Base-by-base conservation (phyloP, 2,329 filamentous ascomycete genomes). In the Cercospora sojina region DNA sequence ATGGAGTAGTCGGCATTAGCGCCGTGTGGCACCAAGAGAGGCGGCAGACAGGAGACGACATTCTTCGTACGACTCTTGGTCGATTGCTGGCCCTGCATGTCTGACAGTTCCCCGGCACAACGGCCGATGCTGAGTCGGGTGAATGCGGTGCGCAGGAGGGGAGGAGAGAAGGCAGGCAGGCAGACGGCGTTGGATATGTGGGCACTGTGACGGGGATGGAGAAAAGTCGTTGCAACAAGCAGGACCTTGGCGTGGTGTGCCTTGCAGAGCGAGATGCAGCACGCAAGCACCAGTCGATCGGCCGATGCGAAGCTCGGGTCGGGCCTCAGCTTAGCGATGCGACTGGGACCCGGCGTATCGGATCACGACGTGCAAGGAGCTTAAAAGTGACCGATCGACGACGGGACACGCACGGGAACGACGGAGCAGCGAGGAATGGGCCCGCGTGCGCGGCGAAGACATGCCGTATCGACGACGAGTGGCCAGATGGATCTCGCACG, bases 331-430 rank as follows among this genome's bases (percentile, higher is more conserved):
- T 18, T n/a, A n/a, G n/a, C n/a, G n/a, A 29, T n/a, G 16, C 31
- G 12, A 23, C 25, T 57, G 23, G 53, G 53, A 13, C 53, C 53
- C 53, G n/a, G 53, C 31, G 12, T 12, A 57, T 20, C 31, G 53
- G 53, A 57, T 57, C 27, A 35, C 27, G 29, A 57, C 53, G 35
- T 57, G 53, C 53, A 57, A 35, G 53, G 53, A 57, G 53, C 27
- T 23, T 35, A 20, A 32, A n/a, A 31, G n/a, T 20, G 16, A 49
- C 3, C 8, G 43, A 56, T 56, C 53, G 51, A 55, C 51, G 51
- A 31, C 23, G 25, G n/a, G 51, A 55, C 35, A 41, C 35, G 35
- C 9, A 41, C 35, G n/a, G 35, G 35, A n/a, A 41, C 35, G 35
- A 41, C 18, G 8, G 3, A 47, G 41, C 47, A 51, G 47, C 20